Evolutionary conservation across 345 rosid genomes (phyloP), one percentile per base, ranked within the genome.

Genomic region (Gossypioides kirkii): DNA sequence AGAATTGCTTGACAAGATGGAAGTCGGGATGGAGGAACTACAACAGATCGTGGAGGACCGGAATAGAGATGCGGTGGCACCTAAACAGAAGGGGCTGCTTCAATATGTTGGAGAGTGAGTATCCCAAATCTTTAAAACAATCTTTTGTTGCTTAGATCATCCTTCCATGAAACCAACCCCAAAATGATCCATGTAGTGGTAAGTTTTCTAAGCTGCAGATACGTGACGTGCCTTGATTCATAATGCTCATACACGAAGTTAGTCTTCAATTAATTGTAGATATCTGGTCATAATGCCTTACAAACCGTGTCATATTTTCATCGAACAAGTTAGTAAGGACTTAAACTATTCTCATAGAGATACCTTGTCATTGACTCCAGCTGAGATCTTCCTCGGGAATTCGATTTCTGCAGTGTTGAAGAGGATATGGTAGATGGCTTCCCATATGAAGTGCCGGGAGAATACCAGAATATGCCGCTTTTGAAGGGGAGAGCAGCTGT

Each of bases 351-450:
- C 95, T 90, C 95, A 90, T 90, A 84, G 77, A 84, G 77, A 85
- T 75, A 90, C 82, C 81, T 89, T 89, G 91, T 86, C 86, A 95
- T 86, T 90, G 91, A 95, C 96, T 95, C 97, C 99, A 95, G 99
- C 98, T 94, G 98, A 95, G 98, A 95, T 95, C 89, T 90, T 94
- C 92, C 88, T 95, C 91, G 99, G 91, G 99, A 94, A 91, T 94
- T 94, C 90, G 87, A 73, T 93, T 91, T 90, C 94, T 91, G 98
- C 98, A 92, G 99, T 92, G 96, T 95, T 85, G 99, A 95, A 88
- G 99, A 95, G 96, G 99, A 92, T 72, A 95, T 95, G 98, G 89
- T 95, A 63, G 95, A 89, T 77, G 92, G 89, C 86, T 95, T 95
- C 81, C 98, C 98, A 2, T 92, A 84, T 26, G 91, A 95, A 79